These are phyloP conservation scores for Geotrichum fermentans DNA, from an alignment of 1,139 yeast genomes.

Conservation along the genomic window DNA sequence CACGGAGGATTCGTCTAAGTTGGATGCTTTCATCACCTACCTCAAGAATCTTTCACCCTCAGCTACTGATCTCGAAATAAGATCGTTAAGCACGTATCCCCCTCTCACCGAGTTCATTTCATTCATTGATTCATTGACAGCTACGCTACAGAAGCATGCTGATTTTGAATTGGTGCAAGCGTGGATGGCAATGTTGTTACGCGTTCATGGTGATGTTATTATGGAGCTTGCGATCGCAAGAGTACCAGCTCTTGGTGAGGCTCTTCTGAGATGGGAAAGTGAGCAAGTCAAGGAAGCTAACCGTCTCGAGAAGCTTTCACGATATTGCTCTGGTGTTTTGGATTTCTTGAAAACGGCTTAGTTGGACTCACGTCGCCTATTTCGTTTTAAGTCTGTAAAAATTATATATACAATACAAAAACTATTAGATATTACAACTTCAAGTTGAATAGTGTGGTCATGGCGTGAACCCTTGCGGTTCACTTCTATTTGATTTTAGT, in stretches of 20 bases:
- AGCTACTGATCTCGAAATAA: constrained; percentile 75
- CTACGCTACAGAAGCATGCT: constrained; percentile 52
- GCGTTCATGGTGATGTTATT: constrained; percentile 78
- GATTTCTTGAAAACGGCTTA: constrained; percentile 47
- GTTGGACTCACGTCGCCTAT: background rate
- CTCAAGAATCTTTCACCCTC: constrained; percentile 71
- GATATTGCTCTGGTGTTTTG: constrained; percentile 81
- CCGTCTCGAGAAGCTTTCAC: constrained; percentile 61
- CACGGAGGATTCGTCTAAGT: constrained; percentile 17
- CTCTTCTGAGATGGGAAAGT: constrained; percentile 49
- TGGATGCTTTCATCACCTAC: constrained; percentile 46
- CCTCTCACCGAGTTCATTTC: constrained; percentile 60
- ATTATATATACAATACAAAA: background rate
- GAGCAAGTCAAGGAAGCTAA: constrained; percentile 44
- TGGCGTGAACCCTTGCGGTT: too few relatives aligned
- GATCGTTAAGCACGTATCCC: constrained; percentile 62
- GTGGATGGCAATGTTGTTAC: constrained; percentile 66
- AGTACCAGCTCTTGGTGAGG: constrained; percentile 37
- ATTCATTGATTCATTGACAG: constrained; percentile 61
- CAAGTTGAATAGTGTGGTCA: background rate
- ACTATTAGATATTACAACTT: background rate
- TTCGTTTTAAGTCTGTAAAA: background rate
- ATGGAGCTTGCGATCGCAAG: constrained; percentile 34
- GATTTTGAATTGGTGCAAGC: constrained; percentile 76
- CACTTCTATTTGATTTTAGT: background rate